Evolutionary conservation across 1,284 basidiomycete species (phyloP), one percentile per base, ranked within the genome.

Genomic region (Fistulina hepatica): DNA sequence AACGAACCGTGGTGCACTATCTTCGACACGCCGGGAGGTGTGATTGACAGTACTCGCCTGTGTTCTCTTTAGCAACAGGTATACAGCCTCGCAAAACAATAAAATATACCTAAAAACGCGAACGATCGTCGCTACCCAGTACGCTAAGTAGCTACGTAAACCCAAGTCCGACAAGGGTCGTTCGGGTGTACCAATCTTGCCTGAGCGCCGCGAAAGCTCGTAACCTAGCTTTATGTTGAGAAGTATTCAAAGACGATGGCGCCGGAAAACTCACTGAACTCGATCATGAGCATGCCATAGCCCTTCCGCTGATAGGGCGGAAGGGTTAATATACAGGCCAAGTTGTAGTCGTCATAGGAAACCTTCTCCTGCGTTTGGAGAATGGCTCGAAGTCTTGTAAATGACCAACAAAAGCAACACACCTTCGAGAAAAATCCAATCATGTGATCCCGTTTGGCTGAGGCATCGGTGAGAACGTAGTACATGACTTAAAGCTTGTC

Each of bases 361-460:
- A 84, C 55, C 57, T 97, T 97, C 61, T 97, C 94, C 86, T 93
- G 55, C n/a, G 15, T 5, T 4, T 9, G 13, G 22, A 19, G 20
- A 11, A 31, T 21, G 25, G 19, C 27, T 31, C 21, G 43, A 31
- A 47, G 6, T 11, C 28, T 39, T 48, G 41, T 38, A 16, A 45
- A 31, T 33, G 17, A 17, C 36, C 37, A 25, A 30, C 35, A 10
- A 15, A 15, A 31, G 21, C 44, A 81, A 89, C n/a, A n/a, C n/a
- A n/a, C n/a, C 63, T 97, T 97, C 20, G 91, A 95, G 61, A 98
- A 98, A 65, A 91, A 98, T 0, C 90, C 94, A 13, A 97, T 65
- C 33, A 90, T 81, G 49, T 89, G 81, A 53, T 94, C 81, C 23
- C 59, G 67, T 49, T 76, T 73, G 8, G 81, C 76, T 39, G 78